Conservation (phyloP, 805 yeast genomes). For the Candida andamanensis region DNA sequence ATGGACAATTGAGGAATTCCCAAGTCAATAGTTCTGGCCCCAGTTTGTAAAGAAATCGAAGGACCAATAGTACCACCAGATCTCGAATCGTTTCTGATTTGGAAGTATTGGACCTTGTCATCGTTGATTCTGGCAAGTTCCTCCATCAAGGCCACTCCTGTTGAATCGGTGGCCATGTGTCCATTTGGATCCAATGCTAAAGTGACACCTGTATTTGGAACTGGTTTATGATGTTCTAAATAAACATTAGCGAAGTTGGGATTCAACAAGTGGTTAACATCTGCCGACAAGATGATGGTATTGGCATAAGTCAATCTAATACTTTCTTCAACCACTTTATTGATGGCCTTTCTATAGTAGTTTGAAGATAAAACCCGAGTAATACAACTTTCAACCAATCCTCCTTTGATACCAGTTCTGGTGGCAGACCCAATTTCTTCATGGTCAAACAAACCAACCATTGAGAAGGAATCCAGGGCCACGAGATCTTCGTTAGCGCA, state of each 20-base stretch:
- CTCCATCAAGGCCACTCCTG: constrained; percentile 65
- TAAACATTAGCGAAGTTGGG: constrained; percentile 71
- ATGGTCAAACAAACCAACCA: constrained; percentile 67
- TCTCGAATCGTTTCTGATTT: constrained; percentile 77
- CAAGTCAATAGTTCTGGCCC: constrained; percentile 71
- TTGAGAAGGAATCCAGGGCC: constrained; percentile 38
- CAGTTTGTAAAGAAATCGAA: constrained; percentile 54
- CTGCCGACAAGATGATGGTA: constrained; percentile 76
- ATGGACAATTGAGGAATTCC: constrained; percentile 82
- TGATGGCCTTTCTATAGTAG: constrained; percentile 13
- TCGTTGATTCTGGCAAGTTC: constrained; percentile 62
- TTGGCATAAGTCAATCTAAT: constrained; percentile 55
- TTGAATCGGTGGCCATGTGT: constrained; percentile 77
- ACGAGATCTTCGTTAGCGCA: constrained; percentile 21
- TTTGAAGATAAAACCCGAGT: constrained; percentile 45
- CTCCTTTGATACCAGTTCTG: constrained; percentile 81
- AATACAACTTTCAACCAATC: constrained; percentile 60
- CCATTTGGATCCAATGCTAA: constrained; percentile 74
- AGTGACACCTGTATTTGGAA: constrained; percentile 72
- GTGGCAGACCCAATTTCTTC: constrained; percentile 83
- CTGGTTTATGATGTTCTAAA: constrained; percentile 73
- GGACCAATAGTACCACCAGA: constrained; percentile 92
- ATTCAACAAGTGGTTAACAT: constrained; percentile 75
- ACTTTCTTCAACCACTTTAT: constrained; percentile 19
- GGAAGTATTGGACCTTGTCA: constrained; percentile 74